A percentile compares a stretch with the other conserved stretches of the same genome.
Evolutionary conservation across 2,329 filamentous ascomycete species (phyloP).

Genomic region (Claviceps spartinae): DNA sequence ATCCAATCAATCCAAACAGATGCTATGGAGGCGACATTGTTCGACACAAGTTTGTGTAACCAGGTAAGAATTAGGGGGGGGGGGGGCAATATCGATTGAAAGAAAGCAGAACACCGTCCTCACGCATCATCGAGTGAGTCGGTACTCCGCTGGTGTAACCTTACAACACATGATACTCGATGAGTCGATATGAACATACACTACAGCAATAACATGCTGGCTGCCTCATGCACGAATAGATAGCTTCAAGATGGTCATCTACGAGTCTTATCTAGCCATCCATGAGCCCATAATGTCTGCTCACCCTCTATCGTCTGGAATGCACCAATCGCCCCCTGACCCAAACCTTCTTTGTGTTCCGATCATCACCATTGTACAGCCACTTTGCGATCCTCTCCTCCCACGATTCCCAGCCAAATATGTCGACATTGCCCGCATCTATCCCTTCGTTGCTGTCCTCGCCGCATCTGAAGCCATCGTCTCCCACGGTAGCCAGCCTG

Average conservation of each 20-base stretch:
- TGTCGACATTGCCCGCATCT: slow-evolving; percentile 55
- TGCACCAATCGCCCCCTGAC: slow-evolving; percentile 76
- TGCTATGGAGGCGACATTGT: background rate
- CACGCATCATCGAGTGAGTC: no score
- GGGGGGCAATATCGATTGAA: no score
- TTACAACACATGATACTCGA: no score
- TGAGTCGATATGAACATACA: no score
- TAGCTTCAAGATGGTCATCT: no score
- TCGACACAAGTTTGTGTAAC: background rate
- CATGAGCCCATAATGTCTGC: no score
- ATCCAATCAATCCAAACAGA: no score
- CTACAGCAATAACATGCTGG: no score
- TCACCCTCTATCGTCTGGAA: slow-evolving; percentile 20
- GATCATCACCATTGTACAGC: slow-evolving; percentile 86
- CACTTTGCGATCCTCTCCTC: slow-evolving; percentile 81
- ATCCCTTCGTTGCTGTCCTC: slow-evolving; percentile 11
- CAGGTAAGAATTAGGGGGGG: background rate
- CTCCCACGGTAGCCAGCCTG: slow-evolving; percentile 38
- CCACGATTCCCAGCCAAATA: slow-evolving; percentile 90
- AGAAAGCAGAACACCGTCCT: no score
- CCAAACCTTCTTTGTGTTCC: slow-evolving; percentile 83
- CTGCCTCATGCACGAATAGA: no score
- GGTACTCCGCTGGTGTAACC: no score
- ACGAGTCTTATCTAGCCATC: background rate
- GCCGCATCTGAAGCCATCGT: slow-evolving; percentile 15